Evolutionary conservation across 805 yeast species (phyloP).

Genomic region (Clavispora vitiphila): DNA sequence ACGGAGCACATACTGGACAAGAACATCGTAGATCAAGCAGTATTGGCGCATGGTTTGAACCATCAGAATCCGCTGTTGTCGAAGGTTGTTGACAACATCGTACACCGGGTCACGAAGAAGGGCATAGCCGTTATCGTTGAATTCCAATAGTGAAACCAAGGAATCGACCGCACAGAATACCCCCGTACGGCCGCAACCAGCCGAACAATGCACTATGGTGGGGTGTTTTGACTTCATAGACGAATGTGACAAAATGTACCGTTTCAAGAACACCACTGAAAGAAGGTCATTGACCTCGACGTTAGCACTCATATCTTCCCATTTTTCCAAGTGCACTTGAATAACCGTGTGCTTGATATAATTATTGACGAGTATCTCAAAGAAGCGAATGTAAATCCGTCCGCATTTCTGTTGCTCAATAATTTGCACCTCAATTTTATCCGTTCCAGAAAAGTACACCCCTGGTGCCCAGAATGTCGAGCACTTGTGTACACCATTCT

Average conservation of each 20-base stretch:
- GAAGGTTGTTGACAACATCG: conserved; percentile 41
- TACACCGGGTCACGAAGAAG: conserved; percentile 38
- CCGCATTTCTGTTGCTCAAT: conserved; percentile 15
- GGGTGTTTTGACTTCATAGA: conserved; percentile 20
- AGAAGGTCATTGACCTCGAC: conserved; percentile 54
- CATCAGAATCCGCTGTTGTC: conserved; percentile 53
- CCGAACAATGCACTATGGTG: conserved; percentile 71
- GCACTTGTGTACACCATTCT: conserved; percentile 78
- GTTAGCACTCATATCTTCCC: conserved; percentile 81
- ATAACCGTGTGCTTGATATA: conserved; percentile 40
- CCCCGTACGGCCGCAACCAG: conserved; percentile 97
- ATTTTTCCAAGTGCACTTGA: conserved; percentile 71
- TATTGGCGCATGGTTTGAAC: conserved; percentile 55
- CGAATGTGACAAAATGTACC: conserved; percentile 9
- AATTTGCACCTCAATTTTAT: conserved; percentile 22
- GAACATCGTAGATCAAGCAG: conserved; percentile 43
- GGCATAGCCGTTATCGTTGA: conserved; percentile 6
- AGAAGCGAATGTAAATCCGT: conserved; percentile 13
- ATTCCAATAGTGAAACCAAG: conserved; percentile 32
- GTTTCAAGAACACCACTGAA: conserved; percentile 33
- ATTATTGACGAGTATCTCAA: conserved; percentile 10
- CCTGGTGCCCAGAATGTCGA: conserved; percentile 71
- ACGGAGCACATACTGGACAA: conserved; percentile 11
- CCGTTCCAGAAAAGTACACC: conserved; percentile 31
- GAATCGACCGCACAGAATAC: conserved; percentile 65